These are phyloP conservation scores for Xerocomus amazonicus DNA, from an alignment of 1,284 basidiomycete genomes.

Conservation along the genomic window DNA sequence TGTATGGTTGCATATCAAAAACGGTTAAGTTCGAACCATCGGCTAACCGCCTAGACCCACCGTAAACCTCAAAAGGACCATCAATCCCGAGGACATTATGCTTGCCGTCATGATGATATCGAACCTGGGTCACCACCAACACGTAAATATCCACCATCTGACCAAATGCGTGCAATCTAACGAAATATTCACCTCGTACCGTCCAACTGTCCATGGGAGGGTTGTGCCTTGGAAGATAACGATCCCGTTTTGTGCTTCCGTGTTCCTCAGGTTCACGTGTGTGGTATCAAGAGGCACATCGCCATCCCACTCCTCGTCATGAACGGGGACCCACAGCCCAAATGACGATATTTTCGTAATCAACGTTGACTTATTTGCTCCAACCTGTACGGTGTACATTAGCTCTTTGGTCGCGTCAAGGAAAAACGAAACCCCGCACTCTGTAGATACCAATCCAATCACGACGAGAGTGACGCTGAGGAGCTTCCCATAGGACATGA, in stretches of 20 bases:
- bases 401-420: neutral
- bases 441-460: slow-evolving; percentile 98
- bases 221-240: slow-evolving; percentile 74
- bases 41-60: slow-evolving; percentile 42
- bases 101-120: slow-evolving; percentile 91
- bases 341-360: slow-evolving; percentile 86
- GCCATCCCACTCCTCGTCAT: slow-evolving; percentile 91
- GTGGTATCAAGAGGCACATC: slow-evolving; percentile 63
- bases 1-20: slow-evolving; percentile 26
- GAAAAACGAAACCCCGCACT: slow-evolving; percentile 34
- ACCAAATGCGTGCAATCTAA: neutral
- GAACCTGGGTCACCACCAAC: slow-evolving; percentile 42
- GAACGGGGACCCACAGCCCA: slow-evolving; percentile 92
- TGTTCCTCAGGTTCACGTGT: slow-evolving; percentile 34
- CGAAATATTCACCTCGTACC: slow-evolving; percentile 69
- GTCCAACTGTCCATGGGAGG: slow-evolving; percentile 83
- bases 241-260: slow-evolving; percentile 57
- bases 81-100: slow-evolving; percentile 91
- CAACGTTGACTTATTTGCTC: slow-evolving; percentile 77
- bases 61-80: slow-evolving; percentile 84
- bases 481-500: slow-evolving; percentile 83
- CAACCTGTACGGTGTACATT: slow-evolving; percentile 51
- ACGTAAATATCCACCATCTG: neutral
- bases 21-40: neutral
- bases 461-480: slow-evolving; percentile 82